Conservation (phyloP, 495 filamentous ascomycete species). For the Aspergillus mulundensis region DNA sequence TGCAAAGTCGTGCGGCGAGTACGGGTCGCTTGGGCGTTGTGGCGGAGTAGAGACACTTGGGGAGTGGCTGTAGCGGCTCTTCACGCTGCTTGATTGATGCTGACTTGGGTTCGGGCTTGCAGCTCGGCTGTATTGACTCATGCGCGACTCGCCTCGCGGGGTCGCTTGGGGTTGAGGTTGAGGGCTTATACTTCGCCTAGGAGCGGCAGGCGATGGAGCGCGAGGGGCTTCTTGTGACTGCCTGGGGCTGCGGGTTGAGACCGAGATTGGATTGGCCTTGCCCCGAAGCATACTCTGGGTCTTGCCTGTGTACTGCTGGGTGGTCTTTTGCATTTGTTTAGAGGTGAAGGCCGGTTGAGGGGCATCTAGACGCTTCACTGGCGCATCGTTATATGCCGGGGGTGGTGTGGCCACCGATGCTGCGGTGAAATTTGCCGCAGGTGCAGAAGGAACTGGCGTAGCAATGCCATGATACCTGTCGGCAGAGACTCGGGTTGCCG, state of each 20-base stretch:
- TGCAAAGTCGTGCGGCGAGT: slow-evolving; percentile 47
- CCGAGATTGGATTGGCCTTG: slow-evolving; percentile 29
- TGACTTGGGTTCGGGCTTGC: slow-evolving; percentile 32
- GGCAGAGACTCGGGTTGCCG: slow-evolving; percentile 76
- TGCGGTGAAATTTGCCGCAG: slow-evolving; percentile 56
- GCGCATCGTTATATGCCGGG: slow-evolving; percentile 74
- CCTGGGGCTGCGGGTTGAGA: slow-evolving; percentile 26
- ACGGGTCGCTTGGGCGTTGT: slow-evolving; percentile 55
- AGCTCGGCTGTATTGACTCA: slow-evolving; percentile 36
- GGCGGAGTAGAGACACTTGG: slow-evolving; percentile 29
- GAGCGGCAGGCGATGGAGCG: slow-evolving; percentile 46
- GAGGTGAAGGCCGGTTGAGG: slow-evolving; percentile 90
- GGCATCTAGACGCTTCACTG: slow-evolving; percentile 75
- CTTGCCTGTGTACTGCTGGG: slow-evolving; percentile 79
- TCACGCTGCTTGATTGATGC: slow-evolving; percentile 41
- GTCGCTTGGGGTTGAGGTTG: slow-evolving; percentile 21
- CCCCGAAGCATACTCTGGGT: slow-evolving; percentile 73
- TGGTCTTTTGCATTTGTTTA: slow-evolving; percentile 88
- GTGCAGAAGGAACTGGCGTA: slow-evolving; percentile 68
- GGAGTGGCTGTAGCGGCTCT: slow-evolving; percentile 38
- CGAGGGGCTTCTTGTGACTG: slow-evolving; percentile 40
- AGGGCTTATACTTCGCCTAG: slow-evolving; percentile 54
- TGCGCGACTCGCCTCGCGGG: slow-evolving; percentile 36
- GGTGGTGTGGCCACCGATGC: slow-evolving; percentile 45
- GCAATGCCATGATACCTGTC: slow-evolving; percentile 89